Base-by-base conservation (phyloP, 2,329 filamentous ascomycete genomes). In the Pseudocercospora crystallina region DNA sequence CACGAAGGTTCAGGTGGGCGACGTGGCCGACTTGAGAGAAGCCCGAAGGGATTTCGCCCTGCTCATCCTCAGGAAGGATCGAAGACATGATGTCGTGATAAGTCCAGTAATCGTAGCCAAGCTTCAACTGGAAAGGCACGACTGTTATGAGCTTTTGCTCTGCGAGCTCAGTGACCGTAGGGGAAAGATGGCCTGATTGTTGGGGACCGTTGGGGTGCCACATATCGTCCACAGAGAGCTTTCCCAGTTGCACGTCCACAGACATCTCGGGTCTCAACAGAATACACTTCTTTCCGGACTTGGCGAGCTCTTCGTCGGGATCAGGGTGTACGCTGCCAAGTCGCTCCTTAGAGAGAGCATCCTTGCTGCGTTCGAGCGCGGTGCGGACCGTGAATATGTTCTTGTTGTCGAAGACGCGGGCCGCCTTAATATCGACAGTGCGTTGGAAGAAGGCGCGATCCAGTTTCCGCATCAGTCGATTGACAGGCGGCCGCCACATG, bases 1-100 rank as follows among this genome's bases (percentile, higher is more conserved):
- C 84, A 43, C 89, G 84, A 30, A 99, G 83, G 70, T 99, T 99
- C 51, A 99, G 76, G 66, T 99, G 94, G 35, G 90, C 92, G 43
- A 97, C 85, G 63, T 97, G 92, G 14, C 94, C 92, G 32, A 92
- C 90, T 32, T 86, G 84, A 49, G 90, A 90, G 75, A 95, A 97
- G 42, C 90, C 90, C 30, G 83, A 82, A 2, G 91, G 92, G 30
- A 94, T 84, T 57, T 95, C 90, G 35, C 86, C 84, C 59, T 90
- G 83, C 17, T 87, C 78, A 41, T 89, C 85, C 58, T 90, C 84
- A 0, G 91, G 91, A 1, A 99, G 77, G 48, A 96, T 82, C 3
- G 89, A 83, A 42, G 77, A 77, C 65, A 96, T 88, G 34, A 99
- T 87, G 61, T 97, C 91, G 54, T 86, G 77, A 68, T 95, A 92